Evolutionary conservation across 129 eudicot species (phyloP), one percentile per base, ranked within the genome.

Genomic region (Flaveria sonorensis): DNA sequence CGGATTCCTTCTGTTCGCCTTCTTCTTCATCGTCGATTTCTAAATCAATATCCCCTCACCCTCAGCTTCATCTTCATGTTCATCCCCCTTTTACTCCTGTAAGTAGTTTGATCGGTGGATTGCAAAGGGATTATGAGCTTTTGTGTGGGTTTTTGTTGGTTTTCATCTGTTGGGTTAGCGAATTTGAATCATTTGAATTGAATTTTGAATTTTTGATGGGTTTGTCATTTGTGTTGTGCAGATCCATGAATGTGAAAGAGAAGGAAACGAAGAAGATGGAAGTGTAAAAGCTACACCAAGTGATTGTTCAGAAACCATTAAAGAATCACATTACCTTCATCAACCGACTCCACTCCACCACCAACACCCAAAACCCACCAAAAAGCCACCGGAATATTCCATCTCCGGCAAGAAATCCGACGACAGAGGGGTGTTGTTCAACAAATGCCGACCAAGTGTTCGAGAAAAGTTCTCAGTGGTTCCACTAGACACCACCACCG

Each of bases 61-160:
- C 40, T 36, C 8, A 36, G 28, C 80, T 71, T 26, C 83, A 88
- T 60, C 89, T 86, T 67, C 90, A 74, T 63, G 92, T 65, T 70
- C 85, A 84, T 47, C 88, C 87, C 20, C 95, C 85, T 62, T 90
- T 92, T 83, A 92, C 94, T 16, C 92, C 98, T 36, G 98, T 92
- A 86, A 85, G 89, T 77, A 12, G 23, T 70, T 48, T 0, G 26
- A 15, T 56, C 0, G 20, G n/a, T 48, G 16, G 19, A 42, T 43
- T 20, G 7, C 19, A 15, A n/a, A 55, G 6, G 62, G 62, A 4
- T 62, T 79, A 47, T 61, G 10, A 3, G 18, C 20, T 70, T 77
- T 69, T 65, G 4, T n/a, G 16, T 21, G 18, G 52, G 14, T 50
- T 3, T 36, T 36, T 5, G 7, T 5, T 36, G 40, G 40, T 36